Base-by-base conservation (phyloP, 1,139 yeast species). In the Candida gigantensis region DNA sequence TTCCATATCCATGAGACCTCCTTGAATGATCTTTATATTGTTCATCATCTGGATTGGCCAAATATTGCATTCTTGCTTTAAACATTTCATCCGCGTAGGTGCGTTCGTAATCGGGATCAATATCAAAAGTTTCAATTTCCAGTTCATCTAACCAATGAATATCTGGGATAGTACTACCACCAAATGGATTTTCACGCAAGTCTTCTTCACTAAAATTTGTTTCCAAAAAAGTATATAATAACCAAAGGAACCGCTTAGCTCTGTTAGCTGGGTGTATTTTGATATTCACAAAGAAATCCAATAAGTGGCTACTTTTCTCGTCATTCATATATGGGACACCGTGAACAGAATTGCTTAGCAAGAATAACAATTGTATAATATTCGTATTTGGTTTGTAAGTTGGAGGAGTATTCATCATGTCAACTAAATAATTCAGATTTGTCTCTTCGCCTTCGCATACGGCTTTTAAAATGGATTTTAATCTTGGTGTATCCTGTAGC, bases 401-500 rank as follows among this genome's bases (percentile, higher is more conserved):
- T 1, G 64, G 58, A 4, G 74, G 72, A 13, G 44, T 43, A 2
- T 46, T 41, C 29, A 72, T 60, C 35, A 83, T 60, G 18, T 74
- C 79, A 21, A 74, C 72, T 29, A 85, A 32, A 20, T 36, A 36
- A 66, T 32, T 70, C 62, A 37, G 59, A 57, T 38, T 57, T 6
- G 53, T 79, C 12, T 72, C 68, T 5, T 78, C 65, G 11, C 72
- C 71, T 6, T 80, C 72, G 46, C 87, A 79, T 1, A 77, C 77
- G 0, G 95, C 94, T 60, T 90, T 90, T 47, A 92, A 62, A 15
- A 92, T 90, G 0, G 95, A 83, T 57, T 92, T 92, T 45, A 92
- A 72, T 39, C 97, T 68, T 5, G 97, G 97, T 0, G 97, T 94
- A 57, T 92, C 98, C 60, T 92, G 97, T 29, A 92, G 68, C 39